phyloP scores from a whole-genome alignment of 768 basidiomycete genomes.

The Macrolepiota albuminosa region DNA sequence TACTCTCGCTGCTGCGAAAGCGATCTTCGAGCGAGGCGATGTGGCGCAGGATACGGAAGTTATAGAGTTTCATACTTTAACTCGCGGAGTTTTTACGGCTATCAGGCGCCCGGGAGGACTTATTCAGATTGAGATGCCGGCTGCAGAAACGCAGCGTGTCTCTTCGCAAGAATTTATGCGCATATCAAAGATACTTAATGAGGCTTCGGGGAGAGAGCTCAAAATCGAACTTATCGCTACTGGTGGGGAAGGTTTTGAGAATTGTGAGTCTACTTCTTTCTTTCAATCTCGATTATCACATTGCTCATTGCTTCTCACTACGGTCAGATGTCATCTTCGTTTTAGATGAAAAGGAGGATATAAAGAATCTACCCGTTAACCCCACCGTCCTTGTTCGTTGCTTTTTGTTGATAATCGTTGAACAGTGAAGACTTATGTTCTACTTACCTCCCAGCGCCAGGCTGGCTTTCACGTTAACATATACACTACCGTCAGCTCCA shows the following conservation, averaged over 20 bases:
- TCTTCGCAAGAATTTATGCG: conserved; percentile 24
- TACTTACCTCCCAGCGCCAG: conserved; percentile 18
- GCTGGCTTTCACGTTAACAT: conserved; percentile 31
- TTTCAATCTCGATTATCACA: not conserved
- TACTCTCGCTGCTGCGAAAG: conserved; percentile 38
- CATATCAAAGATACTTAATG: conserved; percentile 24
- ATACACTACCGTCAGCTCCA: conserved; percentile 32
- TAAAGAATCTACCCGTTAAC: conserved; percentile 9
- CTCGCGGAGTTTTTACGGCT: conserved; percentile 23
- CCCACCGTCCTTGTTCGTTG: conserved; percentile 3
- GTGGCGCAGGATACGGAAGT: conserved; percentile 22
- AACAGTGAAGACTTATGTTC: not conserved
- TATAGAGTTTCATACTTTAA: conserved; percentile 28
- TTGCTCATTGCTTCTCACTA: not conserved
- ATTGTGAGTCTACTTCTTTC: conserved; percentile 21
- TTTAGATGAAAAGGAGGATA: conserved; percentile 27
- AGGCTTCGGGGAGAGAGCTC: conserved; percentile 36
- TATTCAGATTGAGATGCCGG: conserved; percentile 35
- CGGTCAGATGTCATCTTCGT: conserved; percentile 34
- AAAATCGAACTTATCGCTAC: conserved; percentile 30
- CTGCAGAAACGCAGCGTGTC: conserved; percentile 20
- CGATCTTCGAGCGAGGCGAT: conserved; percentile 29
- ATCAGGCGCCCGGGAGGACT: conserved; percentile 24
- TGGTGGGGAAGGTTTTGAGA: conserved; percentile 28
- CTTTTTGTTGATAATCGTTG: not conserved